Evolutionary conservation across 371 early-diverging fungal genomes (phyloP), one percentile per base, ranked within the genome.

Genomic region (Nematocida sp.): DNA sequence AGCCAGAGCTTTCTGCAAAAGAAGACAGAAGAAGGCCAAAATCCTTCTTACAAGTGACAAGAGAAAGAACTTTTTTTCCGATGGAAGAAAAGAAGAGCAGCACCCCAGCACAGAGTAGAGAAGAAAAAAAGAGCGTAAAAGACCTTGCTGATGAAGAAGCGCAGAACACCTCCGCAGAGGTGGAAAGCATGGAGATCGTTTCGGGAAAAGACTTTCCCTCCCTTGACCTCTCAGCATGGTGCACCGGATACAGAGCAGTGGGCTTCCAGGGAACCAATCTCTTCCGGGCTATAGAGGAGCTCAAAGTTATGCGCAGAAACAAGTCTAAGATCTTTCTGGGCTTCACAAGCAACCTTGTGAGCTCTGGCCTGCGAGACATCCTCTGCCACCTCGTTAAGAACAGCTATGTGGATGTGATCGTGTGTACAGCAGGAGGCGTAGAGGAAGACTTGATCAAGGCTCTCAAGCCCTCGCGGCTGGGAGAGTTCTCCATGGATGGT

Each of bases 381-480:
- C 89, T 99, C 63, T 87, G 89, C 28, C 93, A 88, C 80, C 85
- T 99, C 35, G 92, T 89, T 1, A 89, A 95, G 82, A 90, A 80
- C 51, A 82, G 78, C 57, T 68, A 54, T 64, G 86, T 98, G 0
- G 90, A 95, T 82, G 91, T 91, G 32, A 75, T 97, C 59, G 97
- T 96, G 0, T 87, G 93, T 0, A 92, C 95, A 16, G 98, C 93
- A 5, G 99, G 98, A 57, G 97, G 97, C 56, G 86, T 99, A 7
- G 99, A 97, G 80, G 97, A 97, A 80, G 99, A 99, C 80, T 88
- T 99, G 59, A 97, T 97, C 81, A 99, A 97, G 85, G 93, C 95
- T 78, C 82, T 97, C 32, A 91, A 88, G 9, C 88, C 89, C 0
- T 95, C 95, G 0, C 92, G 90, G 69, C 77, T 94, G 40, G 95